Evolutionary conservation across 768 basidiomycete species (phyloP).

Genomic region (Tricholoma matsutake): DNA sequence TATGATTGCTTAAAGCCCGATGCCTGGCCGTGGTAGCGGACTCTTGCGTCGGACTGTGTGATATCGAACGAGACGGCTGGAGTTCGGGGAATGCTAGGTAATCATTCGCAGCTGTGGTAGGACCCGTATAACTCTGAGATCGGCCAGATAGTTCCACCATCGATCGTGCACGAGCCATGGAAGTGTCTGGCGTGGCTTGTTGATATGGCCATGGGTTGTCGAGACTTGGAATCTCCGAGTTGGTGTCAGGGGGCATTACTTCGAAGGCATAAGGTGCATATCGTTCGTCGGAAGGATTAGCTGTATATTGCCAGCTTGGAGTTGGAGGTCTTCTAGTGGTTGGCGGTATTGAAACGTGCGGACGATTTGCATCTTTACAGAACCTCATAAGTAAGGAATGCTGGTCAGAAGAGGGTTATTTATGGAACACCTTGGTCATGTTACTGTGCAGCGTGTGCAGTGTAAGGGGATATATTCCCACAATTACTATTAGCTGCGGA

Average conservation of each 20-base stretch:
- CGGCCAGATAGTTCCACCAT: conserved; percentile 24
- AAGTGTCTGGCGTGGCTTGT: conserved; percentile 21
- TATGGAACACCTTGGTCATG: no score
- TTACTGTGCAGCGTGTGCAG: no score
- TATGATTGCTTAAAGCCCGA: conserved; percentile 39
- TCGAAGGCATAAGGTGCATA: conserved; percentile 32
- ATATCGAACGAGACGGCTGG: conserved; percentile 45
- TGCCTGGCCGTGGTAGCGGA: conserved; percentile 26
- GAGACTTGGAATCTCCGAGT: conserved; percentile 18
- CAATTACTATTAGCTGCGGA: no score
- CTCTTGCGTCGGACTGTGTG: conserved; percentile 28
- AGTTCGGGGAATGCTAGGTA: conserved; percentile 50
- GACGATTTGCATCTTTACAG: background rate
- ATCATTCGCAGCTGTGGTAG: conserved; percentile 19
- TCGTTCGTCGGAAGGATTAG: conserved; percentile 7
- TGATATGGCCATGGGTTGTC: conserved; percentile 32
- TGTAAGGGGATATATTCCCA: no score
- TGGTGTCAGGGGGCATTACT: conserved; percentile 18
- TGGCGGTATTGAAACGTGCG: background rate
- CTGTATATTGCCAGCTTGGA: background rate
- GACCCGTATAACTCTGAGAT: conserved; percentile 36
- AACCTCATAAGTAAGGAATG: background rate
- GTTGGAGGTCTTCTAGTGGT: background rate
- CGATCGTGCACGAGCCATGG: conserved; percentile 33
- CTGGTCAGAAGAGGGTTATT: no score